Evolutionary conservation across 176 grass and related monocot genomes (phyloP), one percentile per base, ranked within the genome.

Genomic region (Eremochloa ophiuroides): DNA sequence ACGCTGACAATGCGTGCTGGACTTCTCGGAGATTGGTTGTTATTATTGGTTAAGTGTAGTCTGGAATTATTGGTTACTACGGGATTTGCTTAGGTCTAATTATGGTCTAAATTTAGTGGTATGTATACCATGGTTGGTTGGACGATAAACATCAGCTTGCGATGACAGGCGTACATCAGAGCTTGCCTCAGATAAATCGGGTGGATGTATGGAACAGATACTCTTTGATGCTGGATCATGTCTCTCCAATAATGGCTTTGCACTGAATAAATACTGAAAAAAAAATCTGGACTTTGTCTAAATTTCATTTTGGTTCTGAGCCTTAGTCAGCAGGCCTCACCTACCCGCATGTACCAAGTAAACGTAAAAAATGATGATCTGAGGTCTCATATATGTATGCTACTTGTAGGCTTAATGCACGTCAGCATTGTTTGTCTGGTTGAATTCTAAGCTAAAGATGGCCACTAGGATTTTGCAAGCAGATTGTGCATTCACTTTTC

Each of bases 301-400:
- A 65, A 64, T 77, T 82, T 27, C 61, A 26, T 78, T 12, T 20
- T 18, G 23, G 64, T 7, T 51, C 7, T 82, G 22, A 76, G 12
- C 17, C 74, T 63, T 53, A 26, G 26, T 23, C 38, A 62, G 73
- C 51, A 40, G 30, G 22, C 62, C 48, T 80, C 85, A 82, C 62
- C 70, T 81, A n/a, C 27, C 33, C 23, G 29, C 62, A 1, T 71
- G 48, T 62, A 71, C 22, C 1, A 62, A 14, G 23, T 72, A n/a
- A n/a, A n/a, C n/a, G n/a, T n/a, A n/a, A n/a, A n/a, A n/a, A n/a
- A n/a, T n/a, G n/a, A n/a, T n/a, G n/a, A n/a, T n/a, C n/a, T n/a
- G 22, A 74, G 30, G 38, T 64, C 30, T 5, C 34, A 37, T 20
- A 47, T 40, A 33, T 27, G 40, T 46, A 17, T 23, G 33, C 40